Conservation (phyloP, 441 rosid genomes). For the Brassica balearica region DNA sequence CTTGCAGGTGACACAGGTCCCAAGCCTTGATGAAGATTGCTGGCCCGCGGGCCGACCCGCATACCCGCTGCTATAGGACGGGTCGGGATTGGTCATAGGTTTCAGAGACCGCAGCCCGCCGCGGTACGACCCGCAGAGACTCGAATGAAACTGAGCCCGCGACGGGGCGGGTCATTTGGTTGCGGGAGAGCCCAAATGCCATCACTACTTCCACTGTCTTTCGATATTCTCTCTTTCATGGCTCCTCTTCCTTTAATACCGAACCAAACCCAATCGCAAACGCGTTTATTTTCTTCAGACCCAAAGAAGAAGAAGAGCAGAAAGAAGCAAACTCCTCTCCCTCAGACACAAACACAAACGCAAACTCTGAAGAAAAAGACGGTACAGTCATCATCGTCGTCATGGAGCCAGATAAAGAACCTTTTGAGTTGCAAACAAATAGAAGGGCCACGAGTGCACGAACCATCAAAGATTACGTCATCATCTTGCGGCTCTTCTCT, state of each 20-base stretch:
- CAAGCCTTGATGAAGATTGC: too few relatives aligned
- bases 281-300: conserved; percentile 33
- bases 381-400: conserved; percentile 50
- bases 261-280: conserved; percentile 47
- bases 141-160: too few relatives aligned
- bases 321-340: conserved; percentile 35
- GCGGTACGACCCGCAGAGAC: too few relatives aligned
- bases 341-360: conserved; percentile 23
- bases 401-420: conserved; percentile 96
- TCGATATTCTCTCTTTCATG: conserved; percentile 48
- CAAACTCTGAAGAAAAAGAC: conserved; percentile 49
- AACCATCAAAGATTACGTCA: conserved; percentile 68
- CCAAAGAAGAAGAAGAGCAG: conserved; percentile 47
- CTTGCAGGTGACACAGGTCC: too few relatives aligned
- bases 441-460: conserved; percentile 68
- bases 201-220: conserved; percentile 6
- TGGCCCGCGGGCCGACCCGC: too few relatives aligned
- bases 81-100: too few relatives aligned
- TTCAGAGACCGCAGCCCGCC: too few relatives aligned
- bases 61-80: too few relatives aligned
- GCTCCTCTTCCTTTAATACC: conserved; percentile 69
- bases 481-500: conserved; percentile 65
- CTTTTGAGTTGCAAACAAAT: conserved; percentile 82
- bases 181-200: too few relatives aligned
- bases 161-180: too few relatives aligned